Evolutionary conservation across 2,329 filamentous ascomycete genomes (phyloP).

Genomic region (Pyrenochaeta sp.): DNA sequence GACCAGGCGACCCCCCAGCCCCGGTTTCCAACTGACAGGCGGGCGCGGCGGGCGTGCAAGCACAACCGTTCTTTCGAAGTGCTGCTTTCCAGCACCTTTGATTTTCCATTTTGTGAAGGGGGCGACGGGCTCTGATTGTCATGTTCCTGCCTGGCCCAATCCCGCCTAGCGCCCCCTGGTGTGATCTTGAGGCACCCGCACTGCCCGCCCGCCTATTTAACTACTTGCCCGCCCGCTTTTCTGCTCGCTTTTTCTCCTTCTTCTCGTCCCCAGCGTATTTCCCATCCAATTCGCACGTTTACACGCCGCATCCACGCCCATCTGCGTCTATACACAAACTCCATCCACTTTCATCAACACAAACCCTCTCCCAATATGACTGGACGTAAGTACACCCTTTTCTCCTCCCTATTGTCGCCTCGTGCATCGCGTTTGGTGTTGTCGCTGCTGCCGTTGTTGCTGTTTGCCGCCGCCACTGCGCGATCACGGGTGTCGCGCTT

Average conservation of each 20-base stretch:
- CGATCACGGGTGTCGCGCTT: constrained; percentile 27
- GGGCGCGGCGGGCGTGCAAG: constrained; percentile 11
- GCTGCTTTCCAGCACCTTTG: constrained; percentile 29
- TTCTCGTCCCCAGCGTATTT: constrained; percentile 22
- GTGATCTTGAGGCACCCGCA: constrained; percentile 39
- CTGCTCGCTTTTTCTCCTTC: constrained; percentile 17
- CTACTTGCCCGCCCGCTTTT: constrained; percentile 21
- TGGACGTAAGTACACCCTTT: constrained; percentile 52
- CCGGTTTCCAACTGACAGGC: constrained; percentile 1
- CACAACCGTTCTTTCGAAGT: constrained; percentile 16
- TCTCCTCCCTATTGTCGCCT: constrained; percentile 13
- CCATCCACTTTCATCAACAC: constrained; percentile 33
- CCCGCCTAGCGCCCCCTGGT: constrained; percentile 33
- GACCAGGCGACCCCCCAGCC: not conserved
- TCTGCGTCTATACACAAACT: constrained; percentile 6
- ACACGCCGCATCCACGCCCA: constrained; percentile 8
- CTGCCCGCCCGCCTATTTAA: constrained; percentile 29
- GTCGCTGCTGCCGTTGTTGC: constrained; percentile 21
- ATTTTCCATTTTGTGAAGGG: constrained; percentile 25
- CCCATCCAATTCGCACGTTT: constrained; percentile 11
- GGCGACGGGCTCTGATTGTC: constrained; percentile 22
- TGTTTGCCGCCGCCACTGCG: constrained; percentile 14
- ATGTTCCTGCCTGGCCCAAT: constrained; percentile 27
- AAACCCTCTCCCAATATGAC: constrained; percentile 50
- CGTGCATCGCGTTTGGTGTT: constrained; percentile 24